phyloP scores from a whole-genome alignment of 2,329 filamentous ascomycete genomes.

The Fusarium phyllophilum region DNA sequence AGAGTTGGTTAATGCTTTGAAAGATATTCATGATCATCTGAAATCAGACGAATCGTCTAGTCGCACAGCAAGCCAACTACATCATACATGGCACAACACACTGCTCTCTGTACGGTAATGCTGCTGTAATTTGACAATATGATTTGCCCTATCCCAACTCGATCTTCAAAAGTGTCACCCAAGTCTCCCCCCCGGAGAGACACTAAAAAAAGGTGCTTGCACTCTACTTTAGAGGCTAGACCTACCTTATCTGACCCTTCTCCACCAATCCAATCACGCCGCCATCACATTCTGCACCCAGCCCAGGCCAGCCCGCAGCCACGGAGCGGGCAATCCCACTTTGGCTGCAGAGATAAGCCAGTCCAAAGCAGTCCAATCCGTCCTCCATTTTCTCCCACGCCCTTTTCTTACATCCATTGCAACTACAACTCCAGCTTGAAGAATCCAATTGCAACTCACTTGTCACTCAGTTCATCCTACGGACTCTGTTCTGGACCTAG shows the following conservation, averaged over 20 bases:
- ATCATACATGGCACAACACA: neutral
- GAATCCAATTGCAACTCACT: neutral
- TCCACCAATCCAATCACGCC: constrained; percentile 39
- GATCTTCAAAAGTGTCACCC: constrained; percentile 3
- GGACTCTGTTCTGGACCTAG: constrained; percentile 26
- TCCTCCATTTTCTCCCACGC: constrained; percentile 14
- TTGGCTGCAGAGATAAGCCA: constrained; percentile 33
- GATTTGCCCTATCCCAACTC: neutral
- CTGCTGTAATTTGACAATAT: neutral
- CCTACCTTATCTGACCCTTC: constrained; percentile 32
- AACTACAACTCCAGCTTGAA: neutral
- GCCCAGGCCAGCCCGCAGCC: constrained; percentile 12
- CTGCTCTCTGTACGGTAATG: neutral
- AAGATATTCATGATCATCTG: neutral
- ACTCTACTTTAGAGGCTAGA: constrained; percentile 1
- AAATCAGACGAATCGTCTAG: neutral
- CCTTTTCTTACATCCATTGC: constrained; percentile 15
- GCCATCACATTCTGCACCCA: constrained; percentile 26
- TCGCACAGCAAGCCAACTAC: neutral
- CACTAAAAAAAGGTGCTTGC: neutral
- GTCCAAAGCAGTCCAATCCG: neutral
- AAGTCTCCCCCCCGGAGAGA: neutral
- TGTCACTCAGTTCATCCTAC: constrained; percentile 26
- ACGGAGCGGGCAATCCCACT: constrained; percentile 24
- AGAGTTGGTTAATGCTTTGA: neutral